Conservation (phyloP, 108 stramenopile species). For the Skeletonema potamos region DNA sequence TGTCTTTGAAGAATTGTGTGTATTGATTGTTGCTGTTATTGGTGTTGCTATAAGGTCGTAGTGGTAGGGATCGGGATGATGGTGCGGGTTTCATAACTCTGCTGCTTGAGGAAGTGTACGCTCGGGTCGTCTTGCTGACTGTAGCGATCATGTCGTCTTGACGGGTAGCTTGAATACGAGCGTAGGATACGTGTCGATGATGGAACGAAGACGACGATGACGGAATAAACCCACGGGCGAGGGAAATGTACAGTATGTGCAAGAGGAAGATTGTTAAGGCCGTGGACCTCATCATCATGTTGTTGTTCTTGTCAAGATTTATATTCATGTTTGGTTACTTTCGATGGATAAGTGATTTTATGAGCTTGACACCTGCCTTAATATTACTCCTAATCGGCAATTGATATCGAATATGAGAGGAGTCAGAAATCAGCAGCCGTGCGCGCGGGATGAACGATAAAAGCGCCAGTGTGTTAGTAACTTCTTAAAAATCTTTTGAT, state of each 20-base stretch:
- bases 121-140: not conserved
- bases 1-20: constrained; percentile 27
- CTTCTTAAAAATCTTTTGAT: no score
- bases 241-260: not conserved
- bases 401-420: no score
- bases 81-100: not conserved
- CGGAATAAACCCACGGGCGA: not conserved
- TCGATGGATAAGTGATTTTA: not conserved
- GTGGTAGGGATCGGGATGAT: not conserved
- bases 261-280: not conserved
- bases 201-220: not conserved
- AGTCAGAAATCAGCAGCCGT: not conserved
- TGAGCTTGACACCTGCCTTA: not conserved
- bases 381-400: not conserved
- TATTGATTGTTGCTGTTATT: constrained; percentile 8
- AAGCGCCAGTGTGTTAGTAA: no score
- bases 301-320: not conserved
- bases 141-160: not conserved
- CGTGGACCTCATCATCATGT: not conserved
- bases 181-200: not conserved
- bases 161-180: not conserved
- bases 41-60: no score
- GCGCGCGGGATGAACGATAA: no score
- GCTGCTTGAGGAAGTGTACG: not conserved
- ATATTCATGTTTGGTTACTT: not conserved